These are phyloP conservation scores for Lactarius psammicola DNA, from an alignment of 768 basidiomycete genomes.

Conservation along the genomic window DNA sequence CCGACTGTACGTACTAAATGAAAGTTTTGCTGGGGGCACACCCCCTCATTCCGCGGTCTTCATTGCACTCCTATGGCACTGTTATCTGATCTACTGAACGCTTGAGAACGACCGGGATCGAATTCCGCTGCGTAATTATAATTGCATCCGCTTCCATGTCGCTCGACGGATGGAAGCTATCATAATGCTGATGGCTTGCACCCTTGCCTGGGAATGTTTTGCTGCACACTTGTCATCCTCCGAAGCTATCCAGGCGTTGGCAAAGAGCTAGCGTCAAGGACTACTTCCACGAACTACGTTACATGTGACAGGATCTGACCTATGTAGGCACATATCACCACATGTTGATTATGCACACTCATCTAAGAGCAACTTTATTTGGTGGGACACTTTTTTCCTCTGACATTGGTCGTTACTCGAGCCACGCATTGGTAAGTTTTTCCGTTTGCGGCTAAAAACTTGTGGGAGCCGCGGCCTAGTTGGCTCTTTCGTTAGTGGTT, in stretches of 20 bases:
- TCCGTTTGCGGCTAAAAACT: background rate
- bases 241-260: background rate
- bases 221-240: background rate
- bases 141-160: background rate
- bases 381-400: background rate
- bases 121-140: background rate
- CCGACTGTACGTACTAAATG: slow-evolving; percentile 2
- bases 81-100: background rate
- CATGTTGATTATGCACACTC: no score
- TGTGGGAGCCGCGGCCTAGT: background rate
- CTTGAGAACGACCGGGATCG: background rate
- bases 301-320: background rate
- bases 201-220: background rate
- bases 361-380: no score
- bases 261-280: background rate
- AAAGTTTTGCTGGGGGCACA: background rate
- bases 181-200: background rate
- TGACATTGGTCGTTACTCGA: background rate
- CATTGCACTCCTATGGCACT: background rate
- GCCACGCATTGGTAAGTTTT: background rate
- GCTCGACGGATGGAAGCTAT: background rate
- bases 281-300: background rate
- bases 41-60: background rate
- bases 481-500: background rate
- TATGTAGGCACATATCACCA: background rate